Conservation (phyloP, 257 asterid genomes). For the Leptodermis oblonga region DNA sequence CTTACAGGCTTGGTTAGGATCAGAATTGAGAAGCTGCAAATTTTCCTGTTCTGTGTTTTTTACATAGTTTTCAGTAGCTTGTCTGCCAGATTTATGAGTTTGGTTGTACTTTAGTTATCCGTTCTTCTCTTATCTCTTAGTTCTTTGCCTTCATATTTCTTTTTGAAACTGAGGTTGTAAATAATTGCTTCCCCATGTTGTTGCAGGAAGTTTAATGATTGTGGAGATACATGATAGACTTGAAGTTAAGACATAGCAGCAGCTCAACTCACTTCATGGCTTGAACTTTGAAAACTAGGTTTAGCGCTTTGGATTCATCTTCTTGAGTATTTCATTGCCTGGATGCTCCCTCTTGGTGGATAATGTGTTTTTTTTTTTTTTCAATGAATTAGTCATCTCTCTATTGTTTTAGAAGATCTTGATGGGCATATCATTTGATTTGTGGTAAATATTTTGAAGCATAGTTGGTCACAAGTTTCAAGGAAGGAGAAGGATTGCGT, state of each 20-base stretch:
- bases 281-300: neutral
- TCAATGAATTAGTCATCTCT: too few species aligned
- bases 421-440: too few species aligned
- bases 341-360: neutral
- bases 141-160: neutral
- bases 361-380: too few species aligned
- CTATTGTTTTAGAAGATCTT: too few species aligned
- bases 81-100: neutral
- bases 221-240: neutral
- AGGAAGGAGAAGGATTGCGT: too few species aligned
- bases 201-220: slow-evolving; percentile 1
- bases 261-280: neutral
- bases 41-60: neutral
- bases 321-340: neutral
- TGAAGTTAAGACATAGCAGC: neutral
- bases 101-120: neutral
- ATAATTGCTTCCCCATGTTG: neutral
- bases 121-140: neutral
- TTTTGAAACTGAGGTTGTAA: neutral
- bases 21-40: neutral
- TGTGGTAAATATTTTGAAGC: too few species aligned
- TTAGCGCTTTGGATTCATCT: neutral
- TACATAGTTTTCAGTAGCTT: neutral
- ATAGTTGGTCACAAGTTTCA: too few species aligned
- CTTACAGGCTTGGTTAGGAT: neutral